Percentiles rank a stretch among this genome's conserved stretches.
phyloP scores from a whole-genome alignment of 768 basidiomycete species.

The Pulveroboletus sp. region DNA sequence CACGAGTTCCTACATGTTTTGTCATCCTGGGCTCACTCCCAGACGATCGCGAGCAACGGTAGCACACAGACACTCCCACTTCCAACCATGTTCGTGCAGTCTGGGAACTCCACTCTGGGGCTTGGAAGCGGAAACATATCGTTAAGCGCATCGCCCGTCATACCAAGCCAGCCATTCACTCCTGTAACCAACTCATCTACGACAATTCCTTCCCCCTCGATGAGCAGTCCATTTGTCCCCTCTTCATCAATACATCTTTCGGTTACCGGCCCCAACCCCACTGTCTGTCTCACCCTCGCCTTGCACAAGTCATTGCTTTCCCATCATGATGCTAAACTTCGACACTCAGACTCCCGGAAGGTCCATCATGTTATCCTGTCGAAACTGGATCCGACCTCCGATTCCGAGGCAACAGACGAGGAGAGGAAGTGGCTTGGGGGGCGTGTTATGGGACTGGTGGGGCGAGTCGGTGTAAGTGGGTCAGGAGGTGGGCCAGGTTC shows the following conservation, averaged over 20 bases:
- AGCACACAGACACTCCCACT: slow-evolving; percentile 28
- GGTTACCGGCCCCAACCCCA: slow-evolving; percentile 13
- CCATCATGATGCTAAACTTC: slow-evolving; percentile 27
- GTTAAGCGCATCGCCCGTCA: slow-evolving; percentile 16
- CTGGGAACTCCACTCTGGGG: slow-evolving; percentile 11
- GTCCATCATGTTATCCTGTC: slow-evolving; percentile 59
- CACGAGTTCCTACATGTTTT: slow-evolving; percentile 51
- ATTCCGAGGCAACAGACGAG: slow-evolving; percentile 30
- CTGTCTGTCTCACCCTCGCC: slow-evolving; percentile 23
- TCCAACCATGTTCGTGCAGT: slow-evolving; percentile 20
- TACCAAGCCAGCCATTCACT: slow-evolving; percentile 6
- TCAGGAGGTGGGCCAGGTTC: slow-evolving; percentile 36
- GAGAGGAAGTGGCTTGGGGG: slow-evolving; percentile 29
- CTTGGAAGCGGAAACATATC: slow-evolving; percentile 12
- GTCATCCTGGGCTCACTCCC: slow-evolving; percentile 24
- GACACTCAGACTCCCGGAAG: slow-evolving; percentile 49
- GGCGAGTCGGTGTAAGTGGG: slow-evolving; percentile 30
- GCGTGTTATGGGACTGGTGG: slow-evolving; percentile 37
- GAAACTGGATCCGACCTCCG: slow-evolving; percentile 44
- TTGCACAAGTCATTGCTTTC: slow-evolving; percentile 20
- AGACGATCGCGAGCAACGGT: slow-evolving; percentile 9
- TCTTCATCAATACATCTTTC: slow-evolving; percentile 6
- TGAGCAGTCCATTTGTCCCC: slow-evolving; percentile 4
- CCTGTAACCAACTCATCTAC: slow-evolving; percentile 1
- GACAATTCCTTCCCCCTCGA: slow-evolving; percentile 8